Base-by-base conservation (phyloP, 2,329 filamentous ascomycete genomes). In the Colletotrichum paranaense region DNA sequence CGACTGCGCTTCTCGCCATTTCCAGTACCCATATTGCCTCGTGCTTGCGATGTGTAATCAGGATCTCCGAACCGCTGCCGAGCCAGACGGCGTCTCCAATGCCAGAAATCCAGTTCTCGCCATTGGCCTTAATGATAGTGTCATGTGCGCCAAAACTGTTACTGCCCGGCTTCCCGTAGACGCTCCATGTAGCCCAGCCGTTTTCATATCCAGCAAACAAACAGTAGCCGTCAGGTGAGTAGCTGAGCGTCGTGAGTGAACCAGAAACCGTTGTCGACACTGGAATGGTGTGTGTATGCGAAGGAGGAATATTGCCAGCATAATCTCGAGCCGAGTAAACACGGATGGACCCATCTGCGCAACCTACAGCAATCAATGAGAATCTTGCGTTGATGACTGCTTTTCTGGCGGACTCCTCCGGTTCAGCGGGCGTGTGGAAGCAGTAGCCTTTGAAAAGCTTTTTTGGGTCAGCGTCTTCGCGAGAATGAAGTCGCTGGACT, bases 271-370 rank as follows among this genome's bases (percentile, higher is more conserved):
- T 84, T 5, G 87, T 82, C 1, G 95, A 95, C 0, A 92, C 91
- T 14, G 93, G 92, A 1, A 94, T 85, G 66, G 85, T 88, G 74
- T 98, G 90, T 38, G 89, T 90, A 81, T 98, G 95, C 1, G 96
- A 98, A 16, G 93, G 85, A 5, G 95, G 94, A 66, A 99, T 95
- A 78, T 98, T 98, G 57, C 97, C 97, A 5, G 92, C 92, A 79
- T 99, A 98, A 81, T 99, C 97, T 80, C 93, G 92, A 38, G 95
- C 97, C 1, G 92, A 95, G 79, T 98, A 99, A n/a, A 98, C 93
- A 72, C 92, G 89, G 56, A 99, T 91, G 28, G 90, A 90, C 9
- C 96, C 95, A 80, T 94, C 92, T 12, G 86, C 87, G 78, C 95
- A 97, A 14, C 94, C 95, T 24, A 98, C 89, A 2, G 96, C 95